These are phyloP conservation scores for Adenanthera pavonina DNA, from an alignment of 306 rosid species.

Conservation along the genomic window DNA sequence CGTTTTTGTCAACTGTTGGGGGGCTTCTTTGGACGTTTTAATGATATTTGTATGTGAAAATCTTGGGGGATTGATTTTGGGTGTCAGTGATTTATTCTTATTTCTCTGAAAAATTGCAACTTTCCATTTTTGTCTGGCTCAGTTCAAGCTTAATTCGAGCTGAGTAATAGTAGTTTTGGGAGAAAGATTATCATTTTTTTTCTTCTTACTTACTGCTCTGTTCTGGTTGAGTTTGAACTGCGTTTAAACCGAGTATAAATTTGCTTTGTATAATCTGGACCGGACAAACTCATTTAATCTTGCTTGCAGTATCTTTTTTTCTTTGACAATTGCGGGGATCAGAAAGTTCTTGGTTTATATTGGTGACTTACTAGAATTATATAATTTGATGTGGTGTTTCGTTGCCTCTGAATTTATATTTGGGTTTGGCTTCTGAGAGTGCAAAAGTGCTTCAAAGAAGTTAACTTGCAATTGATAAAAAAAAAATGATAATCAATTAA, in stretches of 20 bases:
- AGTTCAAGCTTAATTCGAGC: neutral
- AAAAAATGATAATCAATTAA: neutral
- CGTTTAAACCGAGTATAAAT: neutral
- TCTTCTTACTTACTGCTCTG: neutral
- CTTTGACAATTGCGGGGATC: neutral
- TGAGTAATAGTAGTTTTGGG: neutral
- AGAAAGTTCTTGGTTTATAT: neutral
- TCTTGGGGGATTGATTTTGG: neutral
- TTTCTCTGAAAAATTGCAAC: neutral
- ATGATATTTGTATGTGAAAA: neutral
- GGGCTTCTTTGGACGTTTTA: neutral
- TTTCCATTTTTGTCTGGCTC: constrained; percentile 28
- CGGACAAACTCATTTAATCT: neutral
- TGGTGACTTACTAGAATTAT: neutral
- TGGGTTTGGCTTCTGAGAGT: constrained; percentile 6
- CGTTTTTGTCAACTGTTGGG: neutral
- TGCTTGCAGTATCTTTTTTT: neutral
- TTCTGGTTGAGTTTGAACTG: neutral
- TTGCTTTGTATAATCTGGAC: neutral
- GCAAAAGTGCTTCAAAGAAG: neutral
- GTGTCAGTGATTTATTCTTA: neutral
- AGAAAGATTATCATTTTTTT: constrained; percentile 11
- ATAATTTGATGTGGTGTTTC: constrained; percentile 22
- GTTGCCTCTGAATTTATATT: neutral
- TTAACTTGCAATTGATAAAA: neutral